These are phyloP conservation scores for Teunomyces atbi DNA, from an alignment of 805 yeast species.

Conservation along the genomic window DNA sequence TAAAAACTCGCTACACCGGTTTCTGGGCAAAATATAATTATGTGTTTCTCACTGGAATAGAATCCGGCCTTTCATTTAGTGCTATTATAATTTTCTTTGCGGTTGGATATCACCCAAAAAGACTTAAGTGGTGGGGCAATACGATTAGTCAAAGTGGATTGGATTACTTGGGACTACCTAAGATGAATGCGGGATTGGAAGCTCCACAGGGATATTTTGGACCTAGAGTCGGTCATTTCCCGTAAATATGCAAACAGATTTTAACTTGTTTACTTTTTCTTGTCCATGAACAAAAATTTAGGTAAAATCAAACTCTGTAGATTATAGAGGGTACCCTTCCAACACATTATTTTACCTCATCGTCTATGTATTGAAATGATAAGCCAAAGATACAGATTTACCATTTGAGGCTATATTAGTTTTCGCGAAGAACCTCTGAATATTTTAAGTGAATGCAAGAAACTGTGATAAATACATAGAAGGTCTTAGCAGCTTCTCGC, in stretches of 20 bases:
- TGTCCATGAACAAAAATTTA: no score
- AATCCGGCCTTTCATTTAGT: constrained; percentile 33
- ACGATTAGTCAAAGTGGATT: not conserved
- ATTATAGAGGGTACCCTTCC: no score
- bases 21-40: constrained; percentile 37
- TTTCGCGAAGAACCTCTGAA: no score
- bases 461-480: no score
- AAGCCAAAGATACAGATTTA: no score
- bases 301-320: no score
- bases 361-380: no score
- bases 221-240: constrained; percentile 26
- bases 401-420: no score
- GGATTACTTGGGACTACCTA: constrained; percentile 3
- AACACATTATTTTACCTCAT: no score
- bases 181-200: constrained; percentile 14
- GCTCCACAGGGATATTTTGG: constrained; percentile 39
- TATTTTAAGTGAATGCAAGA: no score
- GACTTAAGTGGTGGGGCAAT: constrained; percentile 11
- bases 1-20: constrained; percentile 20
- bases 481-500: no score
- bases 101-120: constrained; percentile 26
- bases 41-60: constrained; percentile 25
- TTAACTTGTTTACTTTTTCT: no score
- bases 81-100: constrained; percentile 34
- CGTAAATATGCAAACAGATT: constrained; percentile 9